Evolutionary conservation across 148 eudicot species (phyloP).

Genomic region (Rhododendron ferrugineum): DNA sequence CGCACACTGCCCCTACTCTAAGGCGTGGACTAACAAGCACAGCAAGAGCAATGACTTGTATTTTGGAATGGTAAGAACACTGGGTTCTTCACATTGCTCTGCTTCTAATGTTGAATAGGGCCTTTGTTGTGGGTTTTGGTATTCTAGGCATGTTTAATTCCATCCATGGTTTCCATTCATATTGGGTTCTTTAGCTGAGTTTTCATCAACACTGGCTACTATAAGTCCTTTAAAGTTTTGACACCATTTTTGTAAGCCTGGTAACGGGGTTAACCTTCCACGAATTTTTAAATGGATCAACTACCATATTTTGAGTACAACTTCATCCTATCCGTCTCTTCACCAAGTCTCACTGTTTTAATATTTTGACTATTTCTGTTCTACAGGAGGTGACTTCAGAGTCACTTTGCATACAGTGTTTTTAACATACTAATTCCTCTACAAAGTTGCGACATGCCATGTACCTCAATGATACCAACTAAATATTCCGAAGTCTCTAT

Average conservation of each 20-base stretch:
- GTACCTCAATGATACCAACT: not conserved
- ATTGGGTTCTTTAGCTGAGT: not conserved
- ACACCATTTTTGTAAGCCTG: not conserved
- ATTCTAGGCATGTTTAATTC: not conserved
- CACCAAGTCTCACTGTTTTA: not conserved
- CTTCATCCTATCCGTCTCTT: not conserved
- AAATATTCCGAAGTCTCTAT: not conserved
- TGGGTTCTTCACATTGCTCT: not conserved
- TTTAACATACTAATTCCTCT: not conserved
- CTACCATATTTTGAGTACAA: not conserved
- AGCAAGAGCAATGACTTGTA: not conserved
- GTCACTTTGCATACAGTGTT: not conserved
- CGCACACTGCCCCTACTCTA: conserved; percentile 11
- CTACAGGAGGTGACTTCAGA: not conserved
- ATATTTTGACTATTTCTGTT: not conserved
- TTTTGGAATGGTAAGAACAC: not conserved
- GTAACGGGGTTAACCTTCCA: not conserved
- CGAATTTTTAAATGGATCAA: not conserved
- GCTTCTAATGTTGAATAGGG: not conserved
- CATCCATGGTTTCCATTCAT: not conserved
- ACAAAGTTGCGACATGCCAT: not conserved
- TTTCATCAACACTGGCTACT: not conserved
- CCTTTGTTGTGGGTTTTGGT: not conserved
- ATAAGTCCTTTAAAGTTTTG: not conserved
- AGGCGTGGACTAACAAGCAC: not conserved